These are phyloP conservation scores for Cordyceps tenuipes DNA, from an alignment of 2,329 filamentous ascomycete species.

Conservation along the genomic window DNA sequence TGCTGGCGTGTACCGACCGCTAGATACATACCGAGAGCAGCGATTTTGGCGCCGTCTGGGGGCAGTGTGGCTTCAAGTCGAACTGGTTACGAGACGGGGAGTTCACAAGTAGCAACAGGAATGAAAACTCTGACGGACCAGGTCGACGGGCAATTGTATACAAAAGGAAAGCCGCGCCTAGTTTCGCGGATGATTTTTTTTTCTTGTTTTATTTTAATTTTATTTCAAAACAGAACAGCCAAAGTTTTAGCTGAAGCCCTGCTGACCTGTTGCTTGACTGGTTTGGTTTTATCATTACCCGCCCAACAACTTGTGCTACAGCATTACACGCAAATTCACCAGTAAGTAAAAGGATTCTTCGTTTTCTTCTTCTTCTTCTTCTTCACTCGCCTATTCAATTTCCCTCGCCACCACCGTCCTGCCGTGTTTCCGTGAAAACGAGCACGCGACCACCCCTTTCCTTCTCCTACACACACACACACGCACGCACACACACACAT, in stretches of 20 bases:
- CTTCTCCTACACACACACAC: not conserved
- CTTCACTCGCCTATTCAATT: not conserved
- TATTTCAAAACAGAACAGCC: not conserved
- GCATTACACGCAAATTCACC: not conserved
- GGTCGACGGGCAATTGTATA: not conserved
- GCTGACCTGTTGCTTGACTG: not conserved
- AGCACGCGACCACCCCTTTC: slow-evolving; percentile 1
- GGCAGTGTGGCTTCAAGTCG: slow-evolving; percentile 1
- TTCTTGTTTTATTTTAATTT: not conserved
- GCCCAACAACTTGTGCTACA: not conserved
- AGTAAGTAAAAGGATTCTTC: not conserved
- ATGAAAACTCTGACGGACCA: not conserved
- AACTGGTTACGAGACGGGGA: not conserved
- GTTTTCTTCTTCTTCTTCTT: not conserved
- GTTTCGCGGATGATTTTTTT: not conserved
- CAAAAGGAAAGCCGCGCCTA: slow-evolving; percentile 2
- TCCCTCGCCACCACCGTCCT: not conserved
- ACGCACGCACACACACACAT: not conserved
- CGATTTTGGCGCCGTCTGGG: not conserved
- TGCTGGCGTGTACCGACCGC: slow-evolving; percentile 7
- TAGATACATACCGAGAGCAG: slow-evolving; percentile 7
- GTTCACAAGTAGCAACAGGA: not conserved
- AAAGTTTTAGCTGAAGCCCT: not conserved
- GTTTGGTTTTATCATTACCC: not conserved
- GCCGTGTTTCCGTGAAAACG: not conserved